These are phyloP conservation scores for Nannizziopsis barbatae DNA, from an alignment of 2,329 filamentous ascomycete genomes.

Conservation along the genomic window DNA sequence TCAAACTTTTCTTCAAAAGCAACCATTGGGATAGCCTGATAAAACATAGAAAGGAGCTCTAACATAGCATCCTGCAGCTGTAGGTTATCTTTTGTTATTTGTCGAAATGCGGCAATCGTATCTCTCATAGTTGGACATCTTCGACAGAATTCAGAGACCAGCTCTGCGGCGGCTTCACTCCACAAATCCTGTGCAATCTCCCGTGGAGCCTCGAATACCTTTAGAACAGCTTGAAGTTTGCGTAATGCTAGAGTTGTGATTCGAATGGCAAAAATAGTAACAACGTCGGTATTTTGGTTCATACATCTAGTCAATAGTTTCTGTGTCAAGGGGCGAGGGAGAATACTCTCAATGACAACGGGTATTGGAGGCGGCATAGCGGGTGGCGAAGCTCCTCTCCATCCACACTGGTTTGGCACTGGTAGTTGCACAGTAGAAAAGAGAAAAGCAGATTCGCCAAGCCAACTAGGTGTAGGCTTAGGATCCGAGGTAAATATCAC, in stretches of 20 bases:
- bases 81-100: constrained; percentile 55
- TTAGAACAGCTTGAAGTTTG: constrained; percentile 58
- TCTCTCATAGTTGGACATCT: constrained; percentile 74
- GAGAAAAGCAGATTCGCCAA: constrained; percentile 81
- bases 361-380: constrained; percentile 62
- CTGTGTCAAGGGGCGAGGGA: constrained; percentile 71
- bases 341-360: constrained; percentile 70
- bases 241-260: constrained; percentile 67
- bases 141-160: constrained; percentile 64
- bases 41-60: constrained; percentile 71
- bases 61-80: constrained; percentile 70
- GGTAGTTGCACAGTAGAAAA: constrained; percentile 68
- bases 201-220: constrained; percentile 46
- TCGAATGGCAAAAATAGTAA: constrained; percentile 73
- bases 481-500: constrained; percentile 77
- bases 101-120: constrained; percentile 61
- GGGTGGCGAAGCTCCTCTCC: constrained; percentile 48
- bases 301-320: constrained; percentile 71
- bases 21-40: constrained; percentile 65
- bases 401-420: constrained; percentile 61
- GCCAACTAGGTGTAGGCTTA: constrained; percentile 86
- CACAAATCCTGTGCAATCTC: constrained; percentile 45
- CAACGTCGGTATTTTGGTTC: constrained; percentile 62
- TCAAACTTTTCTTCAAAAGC: constrained; percentile 81
- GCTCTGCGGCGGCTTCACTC: constrained; percentile 55